Evolutionary conservation across 2,329 filamentous ascomycete genomes (phyloP), one percentile per base, ranked within the genome.

Genomic region (Colletotrichum australisinense): DNA sequence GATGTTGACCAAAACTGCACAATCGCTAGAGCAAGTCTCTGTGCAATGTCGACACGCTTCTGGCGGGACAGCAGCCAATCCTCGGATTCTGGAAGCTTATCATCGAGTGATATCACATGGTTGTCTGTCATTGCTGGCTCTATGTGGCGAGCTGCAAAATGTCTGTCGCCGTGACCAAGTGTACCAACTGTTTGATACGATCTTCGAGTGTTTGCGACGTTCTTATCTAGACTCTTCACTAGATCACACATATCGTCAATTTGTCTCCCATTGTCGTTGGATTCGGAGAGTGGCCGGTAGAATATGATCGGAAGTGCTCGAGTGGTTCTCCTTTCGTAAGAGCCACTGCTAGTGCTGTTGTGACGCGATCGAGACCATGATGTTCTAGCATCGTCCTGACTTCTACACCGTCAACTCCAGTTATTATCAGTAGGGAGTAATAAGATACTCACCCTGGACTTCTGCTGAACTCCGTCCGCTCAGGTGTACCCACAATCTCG

Each of bases 1-100:
- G 57, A 5, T 5, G 66, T 69, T 7, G 66, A 38, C 57, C 57
- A 69, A 30, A 69, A 69, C 30, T 69, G 66, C 12, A 69, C 42
- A 7, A 69, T 59, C 4, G 66, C 57, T 6, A 62, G 55, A 7
- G 66, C 66, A 9, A 69, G 66, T 9, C 38, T 69, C 28, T 69
- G 66, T 5, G 66, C 66, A 11, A 69, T 69, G 7, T 69, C 66
- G 26, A 38, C 46, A 4, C 66, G 66, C 32, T 63, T 56, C 16
- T 52, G 57, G 6, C 28, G 38, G n/a, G 57, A 38, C 6, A 69
- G 14, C 16, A 12, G 28, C 66, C 56, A 65, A 5, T 53, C 24
- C 8, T 32, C 46, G 9, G 46, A 4, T 22, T 53, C 32, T 2
- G 42, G 19, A 3, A 65, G 62, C 28, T 65, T 53, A 9, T 35